Evolutionary conservation across 1,284 basidiomycete genomes (phyloP).

Genomic region (Cutaneotrichosporon curvatum): DNA sequence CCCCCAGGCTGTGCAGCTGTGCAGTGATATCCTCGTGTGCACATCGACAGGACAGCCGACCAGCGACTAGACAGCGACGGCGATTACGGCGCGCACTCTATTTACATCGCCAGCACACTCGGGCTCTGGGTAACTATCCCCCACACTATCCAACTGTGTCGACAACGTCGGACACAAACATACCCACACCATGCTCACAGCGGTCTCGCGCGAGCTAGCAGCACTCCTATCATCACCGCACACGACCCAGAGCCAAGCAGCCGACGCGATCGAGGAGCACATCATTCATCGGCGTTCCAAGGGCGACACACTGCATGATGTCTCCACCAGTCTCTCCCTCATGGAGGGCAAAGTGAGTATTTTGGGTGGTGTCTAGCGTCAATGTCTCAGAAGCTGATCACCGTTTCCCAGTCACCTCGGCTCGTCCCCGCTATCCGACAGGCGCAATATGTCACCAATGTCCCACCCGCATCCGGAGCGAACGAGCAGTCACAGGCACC

Average conservation of each 20-base stretch:
- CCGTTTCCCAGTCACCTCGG: constrained; percentile 20
- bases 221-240: constrained; percentile 6
- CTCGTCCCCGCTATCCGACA: constrained; percentile 33
- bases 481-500: constrained; percentile 34
- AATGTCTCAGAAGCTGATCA: neutral
- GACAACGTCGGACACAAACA: no score
- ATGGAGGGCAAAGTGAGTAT: constrained; percentile 34
- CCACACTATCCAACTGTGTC: no score
- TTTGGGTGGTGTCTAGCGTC: neutral
- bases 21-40: no score
- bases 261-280: constrained; percentile 39
- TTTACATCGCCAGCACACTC: no score
- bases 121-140: no score
- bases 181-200: constrained; percentile 5
- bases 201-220: constrained; percentile 7
- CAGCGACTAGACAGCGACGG: no score
- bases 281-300: constrained; percentile 33
- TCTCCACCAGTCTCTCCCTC: constrained; percentile 32
- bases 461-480: constrained; percentile 40
- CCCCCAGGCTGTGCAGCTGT: no score
- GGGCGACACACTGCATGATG: constrained; percentile 39
- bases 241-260: constrained; percentile 11
- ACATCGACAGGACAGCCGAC: no score
- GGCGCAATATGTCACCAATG: constrained; percentile 39
- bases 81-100: no score